Percentiles rank a stretch among this genome's conserved stretches.
phyloP scores from a whole-genome alignment of 306 rosid genomes.

The Gleditsia sinensis region DNA sequence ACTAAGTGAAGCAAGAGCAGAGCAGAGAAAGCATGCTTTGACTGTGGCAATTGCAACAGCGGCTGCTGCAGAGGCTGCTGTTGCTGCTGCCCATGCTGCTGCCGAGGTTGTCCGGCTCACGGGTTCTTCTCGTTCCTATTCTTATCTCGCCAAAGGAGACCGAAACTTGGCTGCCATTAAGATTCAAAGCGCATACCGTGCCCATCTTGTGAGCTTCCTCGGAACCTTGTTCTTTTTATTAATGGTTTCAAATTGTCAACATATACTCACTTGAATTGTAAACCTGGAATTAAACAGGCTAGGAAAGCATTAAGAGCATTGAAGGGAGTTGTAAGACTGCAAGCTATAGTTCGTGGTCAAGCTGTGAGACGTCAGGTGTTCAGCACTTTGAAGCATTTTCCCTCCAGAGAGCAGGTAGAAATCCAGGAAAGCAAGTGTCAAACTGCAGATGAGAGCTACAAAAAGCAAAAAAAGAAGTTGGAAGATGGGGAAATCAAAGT shows the following conservation, averaged over 20 bases:
- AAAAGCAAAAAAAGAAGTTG: conserved; percentile 41
- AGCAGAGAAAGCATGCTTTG: conserved; percentile 79
- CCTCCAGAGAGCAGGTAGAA: conserved; percentile 33
- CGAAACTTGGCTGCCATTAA: conserved; percentile 63
- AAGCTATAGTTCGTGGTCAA: conserved; percentile 84
- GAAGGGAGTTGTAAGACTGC: conserved; percentile 82
- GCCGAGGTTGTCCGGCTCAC: conserved; percentile 87
- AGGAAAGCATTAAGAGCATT: conserved; percentile 85
- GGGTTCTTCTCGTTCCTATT: conserved; percentile 36
- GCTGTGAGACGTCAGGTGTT: conserved; percentile 63
- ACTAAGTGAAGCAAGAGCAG: conserved; percentile 63
- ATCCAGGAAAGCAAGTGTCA: conserved; percentile 38
- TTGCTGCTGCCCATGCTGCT: conserved; percentile 88
- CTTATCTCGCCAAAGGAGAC: conserved; percentile 40
- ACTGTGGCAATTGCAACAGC: conserved; percentile 80
- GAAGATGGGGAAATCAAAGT: conserved; percentile 59
- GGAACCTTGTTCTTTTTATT: background rate
- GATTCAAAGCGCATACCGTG: conserved; percentile 78
- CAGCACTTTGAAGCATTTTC: conserved; percentile 35
- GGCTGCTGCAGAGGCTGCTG: conserved; percentile 89
- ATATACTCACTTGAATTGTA: conserved; percentile 27
- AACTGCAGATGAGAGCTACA: conserved; percentile 28
- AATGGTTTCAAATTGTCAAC: conserved; percentile 12
- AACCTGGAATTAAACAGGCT: conserved; percentile 57
- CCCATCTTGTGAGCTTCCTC: conserved; percentile 69